A percentile compares a stretch with the other conserved stretches of the same genome.
These are phyloP conservation scores for Sugiyamaella mastotermitis DNA, from an alignment of 805 yeast genomes.

Conservation along the genomic window DNA sequence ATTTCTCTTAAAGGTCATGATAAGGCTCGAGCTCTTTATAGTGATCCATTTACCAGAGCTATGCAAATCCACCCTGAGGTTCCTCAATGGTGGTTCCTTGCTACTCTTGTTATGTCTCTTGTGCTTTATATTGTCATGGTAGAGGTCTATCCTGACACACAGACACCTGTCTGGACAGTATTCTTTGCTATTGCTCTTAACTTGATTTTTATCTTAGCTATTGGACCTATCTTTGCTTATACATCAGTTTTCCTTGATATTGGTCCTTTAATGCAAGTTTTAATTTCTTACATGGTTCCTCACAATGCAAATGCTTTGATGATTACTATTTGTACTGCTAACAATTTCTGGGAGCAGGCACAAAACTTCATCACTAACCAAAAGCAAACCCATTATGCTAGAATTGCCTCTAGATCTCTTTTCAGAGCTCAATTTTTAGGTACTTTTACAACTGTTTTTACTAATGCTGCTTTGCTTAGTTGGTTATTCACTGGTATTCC, in stretches of 20 bases:
- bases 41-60: constrained; percentile 45
- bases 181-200: constrained; percentile 51
- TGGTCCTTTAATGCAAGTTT: constrained; percentile 55
- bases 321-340: constrained; percentile 26
- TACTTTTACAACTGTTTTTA: constrained; percentile 21
- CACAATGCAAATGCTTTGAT: constrained; percentile 33
- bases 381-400: constrained; percentile 54
- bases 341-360: constrained; percentile 20
- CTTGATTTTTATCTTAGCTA: constrained; percentile 54
- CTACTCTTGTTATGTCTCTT: constrained; percentile 39
- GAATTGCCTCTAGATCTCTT: constrained; percentile 44
- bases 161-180: constrained; percentile 35
- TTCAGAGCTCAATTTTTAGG: constrained; percentile 25
- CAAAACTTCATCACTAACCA: constrained; percentile 47
- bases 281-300: constrained; percentile 60
- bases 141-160: constrained; percentile 15
- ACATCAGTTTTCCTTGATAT: constrained; percentile 53
- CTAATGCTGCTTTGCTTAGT: constrained; percentile 26
- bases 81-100: constrained; percentile 47
- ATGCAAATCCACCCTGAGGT: constrained; percentile 45
- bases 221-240: constrained; percentile 53
- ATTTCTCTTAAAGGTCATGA: constrained; percentile 5
- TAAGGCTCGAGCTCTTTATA: constrained; percentile 11
- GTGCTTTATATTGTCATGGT: constrained; percentile 33
- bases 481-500: constrained; percentile 28